Base-by-base conservation (phyloP, 495 filamentous ascomycete species). In the Glonium stellatum region DNA sequence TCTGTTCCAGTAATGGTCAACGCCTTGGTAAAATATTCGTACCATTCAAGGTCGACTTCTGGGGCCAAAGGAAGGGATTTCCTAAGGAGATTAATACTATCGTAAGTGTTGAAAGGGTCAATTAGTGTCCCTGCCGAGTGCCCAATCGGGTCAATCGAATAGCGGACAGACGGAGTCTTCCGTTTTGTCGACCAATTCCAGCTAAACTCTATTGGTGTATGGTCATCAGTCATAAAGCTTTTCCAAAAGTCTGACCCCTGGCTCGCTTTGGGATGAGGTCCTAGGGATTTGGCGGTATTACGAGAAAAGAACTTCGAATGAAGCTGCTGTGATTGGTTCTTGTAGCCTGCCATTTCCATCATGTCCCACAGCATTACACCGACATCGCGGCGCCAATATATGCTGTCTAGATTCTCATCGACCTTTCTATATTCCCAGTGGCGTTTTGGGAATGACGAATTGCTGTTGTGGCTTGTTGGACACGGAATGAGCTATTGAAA, bases 201-300 rank as follows among this genome's bases (percentile, higher is more conserved):
- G 59, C 72, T 76, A 42, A 72, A 58, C 55, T 74, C 72, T 49
- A 74, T 69, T 0, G 72, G 73, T 8, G 61, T 69, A 58, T 65
- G 57, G 54, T 76, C 71, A 55, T 76, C 73, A 4, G 70, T 76
- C 70, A 73, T 74, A 63, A 72, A 76, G 54, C 72, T 74, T 21
- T 63, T 62, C 71, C 72, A 76, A 11, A 31, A 39, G 12, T 59
- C 19, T n/a, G 34, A 19, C 5, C 8, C 22, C 23, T 21, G 25
- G 34, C 18, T 59, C 13, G 1, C 48, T 23, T 19, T 15, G 47
- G 34, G 55, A 36, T 36, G 37, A n/a, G 23, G 34, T 19, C 48
- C 57, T 18, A 59, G 15, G 48, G 6, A 39, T 9, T 22, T 35
- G 18, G 34, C 47, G n/a, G 53, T 44, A 21, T 53, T 15, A 3